Evolutionary conservation across 176 grass and related monocot species (phyloP), one percentile per base, ranked within the genome.

Genomic region (Oryza officinalis): DNA sequence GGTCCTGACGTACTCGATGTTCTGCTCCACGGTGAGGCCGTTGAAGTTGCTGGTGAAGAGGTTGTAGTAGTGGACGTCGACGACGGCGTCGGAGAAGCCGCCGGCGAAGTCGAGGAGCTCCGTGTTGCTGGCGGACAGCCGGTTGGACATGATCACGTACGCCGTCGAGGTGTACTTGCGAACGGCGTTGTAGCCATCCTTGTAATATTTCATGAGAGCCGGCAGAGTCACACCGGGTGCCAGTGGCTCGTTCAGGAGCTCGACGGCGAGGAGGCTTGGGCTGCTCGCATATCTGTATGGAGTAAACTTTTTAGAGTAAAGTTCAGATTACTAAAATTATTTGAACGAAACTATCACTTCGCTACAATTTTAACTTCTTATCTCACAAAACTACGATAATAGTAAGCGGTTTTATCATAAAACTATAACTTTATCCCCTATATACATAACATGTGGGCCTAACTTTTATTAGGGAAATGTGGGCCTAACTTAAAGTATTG

Each of bases 101-200:
- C 76, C 17, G 8, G 88, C 85, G 27, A 95, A 88, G 25, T 67
- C 47, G 47, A 92, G 63, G 11, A 90, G 87, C 80, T 92, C 93
- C 0, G 85, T 92, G 1, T 50, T 6, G 50, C 1, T 75, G 18
- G 8, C 68, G 65, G 66, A 45, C 10, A 75, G 44, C 0, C 94
- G 83, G 70, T 87, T 97, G 1, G 92, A 89, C 92, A 97, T 91
- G 63, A 97, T 81, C 65, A 97, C 90, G 8, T 91, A 97, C 12
- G 88, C 90, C 20, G 44, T 25, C 0, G 87, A 72, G 0, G 92
- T 87, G 80, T 97, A 47, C 49, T 57, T 85, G 2, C 94, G 72
- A 50, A 97, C 92, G 28, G 84, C 68, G 40, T 87, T 15, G 78
- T 97, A 97, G 4, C 86, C 92, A 6, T 63, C 81, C 26, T 71